Conservation (phyloP, 2,329 filamentous ascomycete species). For the Colletotrichum sublineola region DNA sequence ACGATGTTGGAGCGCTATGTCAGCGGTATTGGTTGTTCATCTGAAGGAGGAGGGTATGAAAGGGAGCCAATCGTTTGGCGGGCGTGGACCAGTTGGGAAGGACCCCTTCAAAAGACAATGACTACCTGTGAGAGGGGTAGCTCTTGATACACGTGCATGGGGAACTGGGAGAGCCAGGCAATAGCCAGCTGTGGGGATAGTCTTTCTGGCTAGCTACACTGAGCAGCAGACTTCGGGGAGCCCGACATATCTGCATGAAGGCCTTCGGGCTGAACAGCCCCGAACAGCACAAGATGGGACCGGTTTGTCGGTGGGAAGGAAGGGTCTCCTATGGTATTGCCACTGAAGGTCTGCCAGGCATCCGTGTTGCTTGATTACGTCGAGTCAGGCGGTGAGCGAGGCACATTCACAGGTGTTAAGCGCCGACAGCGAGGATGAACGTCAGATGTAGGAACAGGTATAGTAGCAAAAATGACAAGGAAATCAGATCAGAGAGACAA, state of each 20-base stretch:
- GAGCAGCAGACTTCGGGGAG: constrained; percentile 24
- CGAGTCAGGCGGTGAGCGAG: constrained; percentile 41
- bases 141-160: constrained; percentile 18
- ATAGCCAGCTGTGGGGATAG: background rate
- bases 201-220: background rate
- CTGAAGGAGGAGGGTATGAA: constrained; percentile 17
- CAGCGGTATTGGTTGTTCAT: constrained; percentile 22
- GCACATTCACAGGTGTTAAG: constrained; percentile 18
- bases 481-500: background rate
- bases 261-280: constrained; percentile 19
- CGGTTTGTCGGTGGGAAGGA: constrained; percentile 29
- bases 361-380: constrained; percentile 33
- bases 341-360: constrained; percentile 37
- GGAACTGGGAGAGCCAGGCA: background rate
- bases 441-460: background rate
- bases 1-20: constrained; percentile 3
- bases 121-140: constrained; percentile 7
- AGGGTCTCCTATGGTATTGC: constrained; percentile 38
- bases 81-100: constrained; percentile 27
- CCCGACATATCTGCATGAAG: constrained; percentile 32
- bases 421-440: constrained; percentile 10
- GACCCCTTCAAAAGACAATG: constrained; percentile 18
- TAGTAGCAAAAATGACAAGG: background rate
- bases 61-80: constrained; percentile 32
- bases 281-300: constrained; percentile 30